Evolutionary conservation across 306 rosid species (phyloP), one percentile per base, ranked within the genome.

Genomic region (Acacia crassicarpa): DNA sequence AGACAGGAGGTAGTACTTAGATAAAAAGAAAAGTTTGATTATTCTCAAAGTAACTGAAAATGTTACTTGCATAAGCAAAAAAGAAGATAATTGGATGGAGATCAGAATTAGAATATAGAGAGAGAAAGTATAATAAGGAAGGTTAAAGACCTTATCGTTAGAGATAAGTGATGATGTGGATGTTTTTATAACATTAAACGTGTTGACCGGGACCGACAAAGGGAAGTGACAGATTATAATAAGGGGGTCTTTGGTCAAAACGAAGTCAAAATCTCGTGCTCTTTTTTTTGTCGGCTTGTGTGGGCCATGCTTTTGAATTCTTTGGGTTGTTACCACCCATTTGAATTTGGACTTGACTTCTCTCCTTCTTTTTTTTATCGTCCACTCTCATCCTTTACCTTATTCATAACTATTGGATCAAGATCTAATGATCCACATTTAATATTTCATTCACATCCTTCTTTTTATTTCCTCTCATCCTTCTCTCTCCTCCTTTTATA

Each of bases 191-290:
- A 38, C 22, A 13, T 6, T n/a, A 72, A 61, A 77, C 32, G 66
- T 22, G 27, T 61, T 80, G 76, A 69, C 65, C 67, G 85, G 83
- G 80, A 46, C 72, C 78, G 83, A 82, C 75, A 30, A 12, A 74
- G 51, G 81, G 78, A 74, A 78, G 67, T 11, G 83, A 67, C n/a
- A 16, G 6, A 30, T 51, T 4, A 44, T 41, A 68, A 20, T 20
- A 7, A 7, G 9, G 23, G 15, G 22, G 69, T 32, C 17, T 22
- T 23, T 19, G 0, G 74, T 73, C 63, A 17, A 41, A 0, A 11
- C 10, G 74, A 76, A 86, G 80, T 86, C 86, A 86, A 80, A 14
- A 17, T 19, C 84, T 38, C 84, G 86, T 86, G 89, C 80, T n/a
- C 63, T 35, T 75, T 79, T 79, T 43, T 32, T 68, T 82, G 72